These are phyloP conservation scores for Petasospora fabianii DNA, from an alignment of 1,139 yeast genomes.

Conservation along the genomic window DNA sequence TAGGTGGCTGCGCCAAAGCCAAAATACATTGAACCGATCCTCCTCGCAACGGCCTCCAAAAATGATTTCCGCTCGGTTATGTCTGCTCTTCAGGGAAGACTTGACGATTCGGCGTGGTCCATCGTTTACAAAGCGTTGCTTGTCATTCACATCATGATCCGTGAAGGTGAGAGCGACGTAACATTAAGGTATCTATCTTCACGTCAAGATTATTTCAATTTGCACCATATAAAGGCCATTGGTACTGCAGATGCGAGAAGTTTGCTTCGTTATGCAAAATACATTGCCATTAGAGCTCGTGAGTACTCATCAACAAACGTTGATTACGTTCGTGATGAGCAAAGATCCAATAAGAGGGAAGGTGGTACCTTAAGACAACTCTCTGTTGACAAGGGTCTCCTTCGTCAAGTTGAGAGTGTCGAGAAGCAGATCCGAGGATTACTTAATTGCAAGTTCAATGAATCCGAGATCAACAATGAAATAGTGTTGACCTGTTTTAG, in stretches of 20 bases:
- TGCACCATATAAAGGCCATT: slow-evolving; percentile 35
- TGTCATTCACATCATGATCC: slow-evolving; percentile 83
- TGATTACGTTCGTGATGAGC: slow-evolving; percentile 77
- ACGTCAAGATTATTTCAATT: slow-evolving; percentile 58
- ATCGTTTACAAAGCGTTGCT: slow-evolving; percentile 81
- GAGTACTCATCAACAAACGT: slow-evolving; percentile 62
- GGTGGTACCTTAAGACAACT: slow-evolving; percentile 65
- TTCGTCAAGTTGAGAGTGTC: slow-evolving; percentile 82
- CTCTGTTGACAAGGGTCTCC: slow-evolving; percentile 72
- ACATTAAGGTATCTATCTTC: slow-evolving; percentile 62
- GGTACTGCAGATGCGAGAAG: slow-evolving; percentile 54
- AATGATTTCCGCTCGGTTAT: slow-evolving; percentile 69
- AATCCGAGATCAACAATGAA: slow-evolving; percentile 69
- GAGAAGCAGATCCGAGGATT: slow-evolving; percentile 76
- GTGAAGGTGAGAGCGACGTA: slow-evolving; percentile 81
- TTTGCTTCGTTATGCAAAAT: slow-evolving; percentile 65
- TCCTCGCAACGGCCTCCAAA: slow-evolving; percentile 63
- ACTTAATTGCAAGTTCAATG: slow-evolving; percentile 71
- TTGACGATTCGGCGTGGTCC: slow-evolving; percentile 85
- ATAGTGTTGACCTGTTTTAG: slow-evolving; percentile 80
- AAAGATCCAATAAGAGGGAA: slow-evolving; percentile 38
- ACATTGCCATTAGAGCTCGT: slow-evolving; percentile 62
- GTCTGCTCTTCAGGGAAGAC: slow-evolving; percentile 54
- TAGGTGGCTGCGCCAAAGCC: slow-evolving; percentile 97
- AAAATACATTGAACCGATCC: slow-evolving; percentile 89